Evolutionary conservation across 495 filamentous ascomycete genomes (phyloP), one percentile per base, ranked within the genome.

Genomic region (Hypoxylon rickii): DNA sequence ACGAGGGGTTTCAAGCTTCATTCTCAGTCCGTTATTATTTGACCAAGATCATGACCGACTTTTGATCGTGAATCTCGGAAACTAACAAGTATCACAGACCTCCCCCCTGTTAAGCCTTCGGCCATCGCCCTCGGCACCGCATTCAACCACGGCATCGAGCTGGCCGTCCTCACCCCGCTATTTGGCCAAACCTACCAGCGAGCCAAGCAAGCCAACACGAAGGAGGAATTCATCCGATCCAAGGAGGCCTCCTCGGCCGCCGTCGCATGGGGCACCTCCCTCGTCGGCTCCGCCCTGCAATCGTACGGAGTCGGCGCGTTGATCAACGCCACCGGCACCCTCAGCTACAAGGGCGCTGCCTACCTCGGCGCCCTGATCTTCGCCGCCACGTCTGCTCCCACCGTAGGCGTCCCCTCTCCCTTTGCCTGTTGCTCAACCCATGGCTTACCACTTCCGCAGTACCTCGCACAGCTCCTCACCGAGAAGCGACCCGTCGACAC

Each of bases 181-280:
- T 97, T 98, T 73, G 94, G 94, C 57, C 87, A 95, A 58, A 92
- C 93, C 68, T 97, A 96, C 79, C 88, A 92, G 77, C 89, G 88
- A 47, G 94, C 94, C 55, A 91, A 96, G 79, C 74, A 83, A 16
- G 83, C 94, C 67, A 93, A 96, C 81, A 88, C 86, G 47, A 97
- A 96, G 80, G 92, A 97, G 70, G 95, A 97, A 73, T 96, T 96
- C 76, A 70, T 94, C 72, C 89, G 89, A 71, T 95, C 90, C 13
- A 92, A 91, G 78, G 93, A 98, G 73, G 88, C 93, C 40, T 86
- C 87, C 42, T 84, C 87, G 51, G 90, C 94, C 49, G 94, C 89
- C 33, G 82, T 91, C 42, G 88, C 92, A 39, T 96, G 89, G 88
- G 91, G 93, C 58, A 90, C 87, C 47, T 94, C 92, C 18, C 78